phyloP scores from a whole-genome alignment of 106 monocot species.

The Phalaenopsis equestris region DNA sequence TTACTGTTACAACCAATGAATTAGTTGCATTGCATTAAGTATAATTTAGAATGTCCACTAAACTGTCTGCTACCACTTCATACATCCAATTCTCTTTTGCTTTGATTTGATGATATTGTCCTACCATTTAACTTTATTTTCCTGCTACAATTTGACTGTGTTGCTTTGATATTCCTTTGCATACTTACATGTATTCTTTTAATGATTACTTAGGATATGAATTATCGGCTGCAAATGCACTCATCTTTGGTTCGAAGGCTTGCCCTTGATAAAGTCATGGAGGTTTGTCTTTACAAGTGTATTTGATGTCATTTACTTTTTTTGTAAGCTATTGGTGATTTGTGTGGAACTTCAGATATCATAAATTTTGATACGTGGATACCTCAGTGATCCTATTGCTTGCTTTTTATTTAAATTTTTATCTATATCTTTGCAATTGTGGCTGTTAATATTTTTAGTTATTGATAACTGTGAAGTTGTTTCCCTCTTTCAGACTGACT shows the following conservation, averaged over 20 bases:
- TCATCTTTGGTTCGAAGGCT: slow-evolving; percentile 75
- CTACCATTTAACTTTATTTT: not conserved
- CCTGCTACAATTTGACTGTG: not conserved
- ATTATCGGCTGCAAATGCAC: slow-evolving; percentile 49
- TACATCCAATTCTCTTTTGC: not conserved
- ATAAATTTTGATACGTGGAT: too few relatives aligned
- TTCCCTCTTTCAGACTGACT: too few relatives aligned
- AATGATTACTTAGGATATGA: slow-evolving; percentile 33
- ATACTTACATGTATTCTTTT: not conserved
- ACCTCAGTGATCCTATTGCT: not conserved
- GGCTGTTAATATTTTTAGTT: not conserved
- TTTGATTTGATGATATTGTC: not conserved
- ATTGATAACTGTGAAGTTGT: not conserved
- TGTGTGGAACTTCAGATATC: not conserved
- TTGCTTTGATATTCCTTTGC: not conserved
- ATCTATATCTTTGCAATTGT: not conserved
- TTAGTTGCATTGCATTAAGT: not conserved
- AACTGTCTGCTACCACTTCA: not conserved
- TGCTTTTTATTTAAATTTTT: not conserved
- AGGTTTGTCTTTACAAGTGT: slow-evolving; percentile 28
- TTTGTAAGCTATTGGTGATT: not conserved
- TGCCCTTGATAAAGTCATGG: slow-evolving; percentile 62
- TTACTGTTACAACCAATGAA: not conserved
- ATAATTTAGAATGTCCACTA: not conserved
- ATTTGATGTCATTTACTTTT: not conserved